Base-by-base conservation (phyloP, 208 protist species). In the Crithidia brevicula region DNA sequence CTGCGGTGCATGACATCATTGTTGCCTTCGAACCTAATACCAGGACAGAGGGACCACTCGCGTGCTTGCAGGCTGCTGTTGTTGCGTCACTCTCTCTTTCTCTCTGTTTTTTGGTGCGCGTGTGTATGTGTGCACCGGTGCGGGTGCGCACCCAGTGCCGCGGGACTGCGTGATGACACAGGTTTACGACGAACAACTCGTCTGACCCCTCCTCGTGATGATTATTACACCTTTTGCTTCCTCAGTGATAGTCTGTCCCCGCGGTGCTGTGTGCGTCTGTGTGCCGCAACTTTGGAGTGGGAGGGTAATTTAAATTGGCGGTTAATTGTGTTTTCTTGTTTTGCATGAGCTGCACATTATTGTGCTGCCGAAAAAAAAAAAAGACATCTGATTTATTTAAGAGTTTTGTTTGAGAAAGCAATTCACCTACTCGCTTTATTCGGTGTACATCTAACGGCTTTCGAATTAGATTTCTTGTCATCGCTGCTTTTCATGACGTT, bases 111-210 rank as follows among this genome's bases (percentile, higher is more conserved):
- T 23, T 25, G 25, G 22, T 54, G 50, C 50, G 50, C 16, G 46
- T 15, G 36, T 7, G 36, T 7, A 7, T 40, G 36, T 40, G 36
- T 13, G 8, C 36, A 13, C 10, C 36, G 10, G 8, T 40, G 36
- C 36, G 4, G 13, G 36, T 10, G 33, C 4, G 54, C 27, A 33
- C 20, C 8, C 20, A 27, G 43, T 38, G 46, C 34, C 28, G 23
- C 34, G 65, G 36, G 65, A 60, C 65, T 70, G 65, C 65, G 25
- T 13, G 34, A 72, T 72, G 66, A 72, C 33, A 40, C 51, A 64
- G 66, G 66, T 72, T 56, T 72, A 64, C 66, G 66, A 72, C 66
- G 54, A 56, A 72, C 66, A 72, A 72, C 66, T 72, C 66, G 66
- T 58, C 66, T 72, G 66, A 72, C 11, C 31, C 23, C 23, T 57